Evolutionary conservation across 176 grass and related monocot genomes (phyloP), one percentile per base, ranked within the genome.

Genomic region (Cenchrus americanus): DNA sequence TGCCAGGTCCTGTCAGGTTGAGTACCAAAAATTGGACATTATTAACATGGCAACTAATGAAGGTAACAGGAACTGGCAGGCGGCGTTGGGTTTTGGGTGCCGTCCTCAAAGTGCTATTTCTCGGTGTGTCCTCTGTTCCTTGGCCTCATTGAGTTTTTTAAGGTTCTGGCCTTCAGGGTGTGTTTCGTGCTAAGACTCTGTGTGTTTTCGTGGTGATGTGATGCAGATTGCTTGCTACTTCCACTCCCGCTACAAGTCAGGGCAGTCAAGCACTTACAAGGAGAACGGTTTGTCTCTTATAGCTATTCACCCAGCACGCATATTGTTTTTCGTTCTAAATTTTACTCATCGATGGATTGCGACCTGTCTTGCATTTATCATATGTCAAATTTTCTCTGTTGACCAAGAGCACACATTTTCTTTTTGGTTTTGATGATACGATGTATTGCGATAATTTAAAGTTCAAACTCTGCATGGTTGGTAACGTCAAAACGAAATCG

Each of bases 51-150:
- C n/a, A n/a, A n/a, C n/a, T n/a, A n/a, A n/a, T n/a, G n/a, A n/a
- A n/a, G n/a, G n/a, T n/a, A n/a, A n/a, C n/a, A n/a, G n/a, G n/a
- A n/a, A n/a, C n/a, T n/a, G n/a, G n/a, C n/a, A n/a, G n/a, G n/a
- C n/a, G n/a, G n/a, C n/a, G n/a, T n/a, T n/a, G n/a, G n/a, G n/a
- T n/a, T n/a, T n/a, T 99, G 96, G 96, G 74, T 99, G 54, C 96
- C 96, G 0, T 99, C 96, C 41, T 61, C 91, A 78, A 95, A 94
- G 81, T 99, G 96, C 96, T 94, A 92, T 79, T 94, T 99, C 87
- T 99, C 96, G 58, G 96, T 99, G 59, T 54, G 93, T 41, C 10
- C 21, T 61, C 34, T 27, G 44, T 71, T 70, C 43, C 15, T 78
- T 53, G 67, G 43, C 50, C 4, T 81, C 12, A 1, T 14, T 15